A percentile compares a stretch with the other conserved stretches of the same genome.
phyloP scores from a whole-genome alignment of 2,329 filamentous ascomycete species.

The Cytospora schulzeri region DNA sequence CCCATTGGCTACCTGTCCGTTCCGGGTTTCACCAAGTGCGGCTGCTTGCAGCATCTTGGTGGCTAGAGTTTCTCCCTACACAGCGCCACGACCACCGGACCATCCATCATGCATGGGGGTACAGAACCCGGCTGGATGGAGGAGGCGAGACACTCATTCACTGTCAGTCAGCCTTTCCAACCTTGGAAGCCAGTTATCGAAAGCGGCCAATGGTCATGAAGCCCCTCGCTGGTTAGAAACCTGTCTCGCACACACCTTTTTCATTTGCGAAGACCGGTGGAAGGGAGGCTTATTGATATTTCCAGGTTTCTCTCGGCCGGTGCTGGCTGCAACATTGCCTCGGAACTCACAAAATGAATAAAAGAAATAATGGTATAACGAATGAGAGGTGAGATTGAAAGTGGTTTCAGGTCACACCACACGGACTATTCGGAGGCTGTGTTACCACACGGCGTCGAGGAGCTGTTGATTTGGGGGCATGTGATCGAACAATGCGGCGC shows the following conservation, averaged over 20 bases:
- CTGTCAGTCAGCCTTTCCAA: too few species aligned
- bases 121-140: background rate
- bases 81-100: constrained; percentile 5
- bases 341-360: background rate
- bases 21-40: background rate
- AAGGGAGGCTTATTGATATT: too few species aligned
- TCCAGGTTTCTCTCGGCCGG: too few species aligned
- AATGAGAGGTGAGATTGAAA: background rate
- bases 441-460: background rate
- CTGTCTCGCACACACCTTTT: too few species aligned
- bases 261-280: too few species aligned
- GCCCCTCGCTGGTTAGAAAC: too few species aligned
- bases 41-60: constrained; percentile 25
- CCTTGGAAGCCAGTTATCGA: constrained; percentile 7
- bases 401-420: background rate
- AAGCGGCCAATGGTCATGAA: background rate
- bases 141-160: constrained; percentile 2
- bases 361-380: background rate
- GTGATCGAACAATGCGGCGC: background rate
- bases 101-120: background rate
- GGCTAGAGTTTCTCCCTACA: constrained; percentile 18
- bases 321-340: too few species aligned
- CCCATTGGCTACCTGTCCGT: background rate
- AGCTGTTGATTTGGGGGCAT: background rate
- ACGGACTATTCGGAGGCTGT: background rate